Evolutionary conservation across 768 basidiomycete species (phyloP), one percentile per base, ranked within the genome.

Genomic region (Exidia glandulosa): DNA sequence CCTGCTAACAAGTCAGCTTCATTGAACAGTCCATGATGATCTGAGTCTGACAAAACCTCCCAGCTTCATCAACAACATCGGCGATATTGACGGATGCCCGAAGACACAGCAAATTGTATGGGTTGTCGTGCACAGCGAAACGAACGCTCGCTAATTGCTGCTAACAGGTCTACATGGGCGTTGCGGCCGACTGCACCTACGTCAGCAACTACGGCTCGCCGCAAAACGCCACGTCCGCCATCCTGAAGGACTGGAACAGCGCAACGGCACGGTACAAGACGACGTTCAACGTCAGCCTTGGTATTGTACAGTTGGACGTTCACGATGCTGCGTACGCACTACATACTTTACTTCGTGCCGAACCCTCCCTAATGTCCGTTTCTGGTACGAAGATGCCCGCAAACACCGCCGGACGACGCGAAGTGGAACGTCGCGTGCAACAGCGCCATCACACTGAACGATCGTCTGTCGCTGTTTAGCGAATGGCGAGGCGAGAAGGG

Each of bases 101-200:
- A 81, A 71, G 58, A 74, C 79, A 0, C 86, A 87, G 72, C 82
- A 82, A 75, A 81, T 92, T 65, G 83, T 84, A 66, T 64, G 29
- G 13, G 31, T n/a, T 59, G 3, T 19, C 47, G 55, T 30, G 48
- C 48, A 13, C 52, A 83, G 81, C 65, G 82, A 37, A 37, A 29
- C 25, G 14, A 19, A 19, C 45, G 32, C 50, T 34, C 27, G 14
- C 23, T 59, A 23, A 14, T 31, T 23, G 25, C 23, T 30, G 50
- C 3, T 12, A 32, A 27, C 30, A 65, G 64, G 68, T 77, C 9
- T 91, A 86, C 69, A 85, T 93, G 83, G 92, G 92, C 29, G 87
- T 92, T 59, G 91, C 91, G 0, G 86, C 90, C 4, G 92, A 94
- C 69, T 94, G 92, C 72, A 81, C 79, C 62, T 94, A 92, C 67